Evolutionary conservation across 2,329 filamentous ascomycete genomes (phyloP).

Genomic region (Hypoxylon sp.): DNA sequence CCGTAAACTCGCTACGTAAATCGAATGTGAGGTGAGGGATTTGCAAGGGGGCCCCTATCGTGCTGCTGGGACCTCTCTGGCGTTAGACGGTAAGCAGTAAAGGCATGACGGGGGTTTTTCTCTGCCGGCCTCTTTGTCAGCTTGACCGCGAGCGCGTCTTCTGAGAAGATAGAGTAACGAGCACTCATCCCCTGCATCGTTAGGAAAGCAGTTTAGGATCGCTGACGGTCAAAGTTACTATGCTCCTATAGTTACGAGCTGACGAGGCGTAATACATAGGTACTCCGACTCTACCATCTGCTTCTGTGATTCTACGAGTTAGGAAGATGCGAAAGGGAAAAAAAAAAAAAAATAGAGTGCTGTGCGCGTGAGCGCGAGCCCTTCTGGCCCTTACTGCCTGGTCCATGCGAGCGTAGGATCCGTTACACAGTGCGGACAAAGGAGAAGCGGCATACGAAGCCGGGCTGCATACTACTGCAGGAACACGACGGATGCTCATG

Average conservation of each 20-base stretch:
- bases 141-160: neutral
- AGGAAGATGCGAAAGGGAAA: too few species aligned
- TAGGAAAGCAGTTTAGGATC: neutral
- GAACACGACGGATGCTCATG: constrained; percentile 35
- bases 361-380: constrained; percentile 3
- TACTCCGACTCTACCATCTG: too few species aligned
- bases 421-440: constrained; percentile 24
- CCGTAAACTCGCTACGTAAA: constrained; percentile 9
- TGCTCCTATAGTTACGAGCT: constrained; percentile 1
- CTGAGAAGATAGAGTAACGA: constrained; percentile 2
- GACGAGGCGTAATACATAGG: constrained; percentile 2
- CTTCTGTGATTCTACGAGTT: too few species aligned
- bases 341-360: neutral
- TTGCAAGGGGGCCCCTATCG: constrained; percentile 17
- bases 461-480: constrained; percentile 36
- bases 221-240: neutral
- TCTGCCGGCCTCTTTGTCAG: neutral
- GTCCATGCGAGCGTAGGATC: neutral
- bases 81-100: constrained; percentile 18
- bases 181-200: neutral
- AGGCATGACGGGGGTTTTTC: constrained; percentile 5
- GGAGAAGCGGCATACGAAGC: constrained; percentile 25
- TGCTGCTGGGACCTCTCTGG: constrained; percentile 14
- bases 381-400: too few species aligned
- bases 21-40: constrained; percentile 29